phyloP scores from a whole-genome alignment of 345 rosid species.

The Atalantia buxifolia region DNA sequence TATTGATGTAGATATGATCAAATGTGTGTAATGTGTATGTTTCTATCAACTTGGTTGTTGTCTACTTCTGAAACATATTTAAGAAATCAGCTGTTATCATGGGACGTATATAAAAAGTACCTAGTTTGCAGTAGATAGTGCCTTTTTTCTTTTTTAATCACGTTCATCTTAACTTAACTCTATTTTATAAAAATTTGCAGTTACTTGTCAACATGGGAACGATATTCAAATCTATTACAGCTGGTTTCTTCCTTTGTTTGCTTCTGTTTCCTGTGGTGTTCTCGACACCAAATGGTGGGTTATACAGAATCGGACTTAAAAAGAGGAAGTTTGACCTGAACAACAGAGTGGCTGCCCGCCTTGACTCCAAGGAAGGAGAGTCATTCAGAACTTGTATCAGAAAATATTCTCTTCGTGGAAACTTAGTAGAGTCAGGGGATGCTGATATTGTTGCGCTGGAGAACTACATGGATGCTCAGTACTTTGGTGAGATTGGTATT shows the following conservation, averaged over 20 bases:
- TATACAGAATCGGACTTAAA: conserved; percentile 62
- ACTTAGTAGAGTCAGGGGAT: conserved; percentile 45
- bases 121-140: background rate
- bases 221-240: conserved; percentile 8
- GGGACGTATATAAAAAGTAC: background rate
- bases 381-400: conserved; percentile 37
- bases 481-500: conserved; percentile 84
- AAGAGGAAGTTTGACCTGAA: conserved; percentile 58
- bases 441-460: conserved; percentile 62
- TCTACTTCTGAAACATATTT: background rate
- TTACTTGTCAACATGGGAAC: conserved; percentile 42
- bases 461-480: conserved; percentile 95
- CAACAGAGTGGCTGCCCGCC: conserved; percentile 47
- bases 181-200: conserved; percentile 19
- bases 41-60: background rate
- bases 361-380: conserved; percentile 53
- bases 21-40: background rate
- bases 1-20: background rate
- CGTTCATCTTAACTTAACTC: background rate
- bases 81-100: background rate
- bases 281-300: conserved; percentile 39
- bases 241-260: conserved; percentile 34
- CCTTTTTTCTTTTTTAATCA: background rate
- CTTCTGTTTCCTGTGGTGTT: conserved; percentile 41
- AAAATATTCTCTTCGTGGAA: conserved; percentile 38